Percentiles rank a stretch among this genome's conserved stretches.
phyloP scores from a whole-genome alignment of 495 filamentous ascomycete genomes.

The Extremus antarcticus region DNA sequence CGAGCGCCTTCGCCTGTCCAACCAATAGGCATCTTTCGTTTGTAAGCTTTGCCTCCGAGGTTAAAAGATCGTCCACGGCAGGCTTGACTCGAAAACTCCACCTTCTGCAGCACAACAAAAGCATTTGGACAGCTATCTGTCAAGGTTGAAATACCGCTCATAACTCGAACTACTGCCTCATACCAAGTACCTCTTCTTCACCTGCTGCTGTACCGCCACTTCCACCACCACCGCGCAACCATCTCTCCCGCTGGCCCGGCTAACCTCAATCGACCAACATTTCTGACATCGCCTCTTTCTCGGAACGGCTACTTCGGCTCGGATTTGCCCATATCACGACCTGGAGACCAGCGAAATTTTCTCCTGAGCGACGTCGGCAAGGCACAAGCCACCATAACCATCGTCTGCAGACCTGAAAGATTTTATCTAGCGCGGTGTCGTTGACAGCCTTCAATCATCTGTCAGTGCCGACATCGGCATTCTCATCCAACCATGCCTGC shows the following conservation, averaged over 20 bases:
- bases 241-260: background rate
- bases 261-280: background rate
- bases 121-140: too few species aligned
- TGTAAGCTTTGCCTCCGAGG: too few species aligned
- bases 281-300: too few species aligned
- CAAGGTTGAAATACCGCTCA: too few species aligned
- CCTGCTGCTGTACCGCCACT: background rate
- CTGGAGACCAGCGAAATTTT: background rate
- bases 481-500: slow-evolving; percentile 27
- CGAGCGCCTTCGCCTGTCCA: background rate
- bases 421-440: background rate
- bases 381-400: background rate
- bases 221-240: background rate
- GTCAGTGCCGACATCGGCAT: background rate
- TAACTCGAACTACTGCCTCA: too few species aligned
- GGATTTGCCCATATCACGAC: background rate
- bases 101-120: too few species aligned
- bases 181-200: too few species aligned
- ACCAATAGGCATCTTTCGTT: background rate
- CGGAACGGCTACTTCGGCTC: background rate
- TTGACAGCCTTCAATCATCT: too few species aligned
- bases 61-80: too few species aligned
- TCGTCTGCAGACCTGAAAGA: background rate
- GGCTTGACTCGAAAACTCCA: too few species aligned
- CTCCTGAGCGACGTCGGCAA: background rate